A percentile compares a stretch with the other conserved stretches of the same genome.
Evolutionary conservation across 495 filamentous ascomycete genomes (phyloP).

Genomic region (Copromyces sp.): DNA sequence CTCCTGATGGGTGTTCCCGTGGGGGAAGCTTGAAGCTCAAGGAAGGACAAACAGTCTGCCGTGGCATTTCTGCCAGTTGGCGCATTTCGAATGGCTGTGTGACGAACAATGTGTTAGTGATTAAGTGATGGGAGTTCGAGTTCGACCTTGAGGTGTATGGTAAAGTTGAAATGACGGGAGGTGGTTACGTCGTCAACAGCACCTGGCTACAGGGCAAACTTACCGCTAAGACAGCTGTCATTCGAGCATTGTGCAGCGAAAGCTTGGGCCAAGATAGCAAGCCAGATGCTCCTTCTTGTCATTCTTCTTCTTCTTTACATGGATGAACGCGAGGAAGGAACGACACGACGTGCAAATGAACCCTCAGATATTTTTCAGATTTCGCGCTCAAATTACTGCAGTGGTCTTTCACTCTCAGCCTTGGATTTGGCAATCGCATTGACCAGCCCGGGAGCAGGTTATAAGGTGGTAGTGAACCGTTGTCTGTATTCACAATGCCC

Average conservation of each 20-base stretch:
- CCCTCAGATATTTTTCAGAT: neutral
- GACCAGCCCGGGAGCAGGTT: conserved; percentile 8
- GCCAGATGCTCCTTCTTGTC: neutral
- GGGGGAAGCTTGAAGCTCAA: neutral
- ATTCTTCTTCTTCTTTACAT: neutral
- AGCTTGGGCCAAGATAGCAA: conserved; percentile 1
- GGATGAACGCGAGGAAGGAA: neutral
- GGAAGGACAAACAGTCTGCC: conserved; percentile 20
- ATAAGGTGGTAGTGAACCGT: conserved; percentile 6
- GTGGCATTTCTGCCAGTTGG: conserved; percentile 10
- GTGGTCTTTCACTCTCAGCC: neutral
- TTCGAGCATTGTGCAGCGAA: conserved; percentile 6
- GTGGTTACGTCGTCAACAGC: neutral
- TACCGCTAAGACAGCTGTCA: conserved; percentile 17
- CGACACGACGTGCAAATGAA: neutral
- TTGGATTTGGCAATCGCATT: conserved; percentile 2
- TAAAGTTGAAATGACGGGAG: neutral
- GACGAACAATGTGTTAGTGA: neutral
- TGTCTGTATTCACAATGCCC: neutral
- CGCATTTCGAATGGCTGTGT: conserved; percentile 12
- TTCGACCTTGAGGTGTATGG: neutral
- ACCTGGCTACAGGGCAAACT: neutral
- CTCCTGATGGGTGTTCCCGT: neutral
- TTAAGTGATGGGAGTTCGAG: neutral
- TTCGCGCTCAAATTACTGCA: neutral